phyloP scores from a whole-genome alignment of 768 basidiomycete species.

The Suillus cothurnatus region DNA sequence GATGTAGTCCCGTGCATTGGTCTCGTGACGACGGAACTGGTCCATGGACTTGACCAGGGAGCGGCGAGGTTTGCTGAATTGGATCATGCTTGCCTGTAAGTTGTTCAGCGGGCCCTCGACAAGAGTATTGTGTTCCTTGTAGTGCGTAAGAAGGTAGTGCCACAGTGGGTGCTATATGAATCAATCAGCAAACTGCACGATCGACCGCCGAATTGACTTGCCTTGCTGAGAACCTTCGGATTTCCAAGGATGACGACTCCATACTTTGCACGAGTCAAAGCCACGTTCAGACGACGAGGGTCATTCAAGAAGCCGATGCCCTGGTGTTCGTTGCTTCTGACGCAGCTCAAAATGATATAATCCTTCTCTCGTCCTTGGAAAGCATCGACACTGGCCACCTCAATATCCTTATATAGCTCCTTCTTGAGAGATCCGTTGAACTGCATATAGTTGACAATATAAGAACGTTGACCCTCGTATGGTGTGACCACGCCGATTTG shows the following conservation, averaged over 20 bases:
- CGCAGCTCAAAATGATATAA: slow-evolving; percentile 97
- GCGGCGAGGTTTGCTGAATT: slow-evolving; percentile 96
- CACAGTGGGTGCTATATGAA: slow-evolving; percentile 87
- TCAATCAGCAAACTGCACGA: slow-evolving; percentile 13
- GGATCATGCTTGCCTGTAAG: slow-evolving; percentile 97
- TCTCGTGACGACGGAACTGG: slow-evolving; percentile 91
- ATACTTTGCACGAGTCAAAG: slow-evolving; percentile 96
- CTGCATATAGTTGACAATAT: slow-evolving; percentile 99
- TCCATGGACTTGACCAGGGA: slow-evolving; percentile 89
- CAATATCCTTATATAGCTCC: slow-evolving; percentile 98
- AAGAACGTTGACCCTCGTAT: slow-evolving; percentile 97
- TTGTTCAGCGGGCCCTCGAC: slow-evolving; percentile 98
- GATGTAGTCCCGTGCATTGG: slow-evolving; percentile 82
- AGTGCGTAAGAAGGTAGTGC: slow-evolving; percentile 98
- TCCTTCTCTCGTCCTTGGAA: slow-evolving; percentile 99
- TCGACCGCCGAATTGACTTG: slow-evolving; percentile 35
- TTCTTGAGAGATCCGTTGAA: slow-evolving; percentile 99
- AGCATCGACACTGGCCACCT: slow-evolving; percentile 98
- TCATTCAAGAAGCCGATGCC: slow-evolving; percentile 99
- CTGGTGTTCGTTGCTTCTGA: slow-evolving; percentile 98
- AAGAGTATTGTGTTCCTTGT: slow-evolving; percentile 92
- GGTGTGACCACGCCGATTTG: slow-evolving; percentile 99
- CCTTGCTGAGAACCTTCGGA: slow-evolving; percentile 99
- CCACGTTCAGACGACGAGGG: slow-evolving; percentile 94
- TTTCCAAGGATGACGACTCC: slow-evolving; percentile 99